Evolutionary conservation across 257 asterid genomes (phyloP).

Genomic region (Capsicum rhomboideum): DNA sequence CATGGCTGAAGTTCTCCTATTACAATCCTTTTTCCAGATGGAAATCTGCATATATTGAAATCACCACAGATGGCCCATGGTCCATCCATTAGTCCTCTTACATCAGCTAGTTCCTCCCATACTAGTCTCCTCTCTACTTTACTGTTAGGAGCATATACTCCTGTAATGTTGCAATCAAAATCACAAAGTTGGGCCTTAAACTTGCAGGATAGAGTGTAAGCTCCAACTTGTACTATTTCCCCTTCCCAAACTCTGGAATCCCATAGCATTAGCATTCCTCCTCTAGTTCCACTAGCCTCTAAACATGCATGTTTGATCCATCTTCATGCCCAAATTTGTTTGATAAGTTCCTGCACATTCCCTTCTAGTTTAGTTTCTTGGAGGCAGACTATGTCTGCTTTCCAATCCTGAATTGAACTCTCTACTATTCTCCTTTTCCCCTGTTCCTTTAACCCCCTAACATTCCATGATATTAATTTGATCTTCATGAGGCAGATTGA

Average conservation of each 20-base stretch:
- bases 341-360: neutral
- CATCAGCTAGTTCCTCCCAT: neutral
- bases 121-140: neutral
- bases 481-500: no score
- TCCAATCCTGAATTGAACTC: neutral
- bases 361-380: neutral
- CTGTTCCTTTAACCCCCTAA: no score
- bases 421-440: neutral
- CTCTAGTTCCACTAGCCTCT: no score
- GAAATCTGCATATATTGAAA: no score
- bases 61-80: neutral
- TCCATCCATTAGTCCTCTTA: neutral
- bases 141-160: neutral
- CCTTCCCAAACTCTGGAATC: neutral
- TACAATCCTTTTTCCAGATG: no score
- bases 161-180: neutral
- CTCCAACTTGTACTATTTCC: neutral
- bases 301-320: neutral
- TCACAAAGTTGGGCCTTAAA: neutral
- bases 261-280: neutral
- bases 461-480: neutral
- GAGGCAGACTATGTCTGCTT: neutral
- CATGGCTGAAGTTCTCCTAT: neutral
- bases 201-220: neutral
- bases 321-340: neutral